These are phyloP conservation scores for Retiboletus fuscus DNA, from an alignment of 1,284 basidiomycete genomes.

Conservation along the genomic window DNA sequence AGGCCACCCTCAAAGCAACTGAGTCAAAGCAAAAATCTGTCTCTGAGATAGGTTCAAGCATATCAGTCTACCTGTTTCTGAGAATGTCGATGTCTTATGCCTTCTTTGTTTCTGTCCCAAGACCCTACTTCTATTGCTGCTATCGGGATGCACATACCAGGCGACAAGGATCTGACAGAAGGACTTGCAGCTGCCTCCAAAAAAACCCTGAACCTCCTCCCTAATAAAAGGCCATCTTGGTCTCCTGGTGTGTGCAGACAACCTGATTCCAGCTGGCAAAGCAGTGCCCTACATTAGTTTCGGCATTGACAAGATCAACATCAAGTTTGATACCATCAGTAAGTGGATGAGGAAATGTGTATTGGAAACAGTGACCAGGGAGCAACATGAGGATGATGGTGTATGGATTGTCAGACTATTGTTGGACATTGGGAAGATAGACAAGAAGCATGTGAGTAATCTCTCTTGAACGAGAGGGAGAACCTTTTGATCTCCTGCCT, in stretches of 20 bases:
- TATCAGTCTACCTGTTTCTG: constrained; percentile 35
- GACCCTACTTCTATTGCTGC: constrained; percentile 73
- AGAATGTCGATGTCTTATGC: constrained; percentile 9
- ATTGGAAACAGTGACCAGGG: constrained; percentile 84
- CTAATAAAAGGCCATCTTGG: constrained; percentile 82
- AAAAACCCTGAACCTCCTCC: constrained; percentile 66
- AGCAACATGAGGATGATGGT: constrained; percentile 88
- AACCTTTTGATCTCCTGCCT: constrained; percentile 10
- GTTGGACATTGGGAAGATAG: constrained; percentile 91
- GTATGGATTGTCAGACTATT: constrained; percentile 88
- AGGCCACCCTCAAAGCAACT: constrained; percentile 76
- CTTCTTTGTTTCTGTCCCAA: constrained; percentile 45
- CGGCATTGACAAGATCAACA: constrained; percentile 76
- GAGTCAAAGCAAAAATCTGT: constrained; percentile 72
- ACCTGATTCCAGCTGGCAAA: constrained; percentile 77
- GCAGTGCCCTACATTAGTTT: constrained; percentile 77
- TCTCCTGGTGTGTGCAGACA: constrained; percentile 82
- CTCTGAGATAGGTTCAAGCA: constrained; percentile 75
- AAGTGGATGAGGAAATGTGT: constrained; percentile 78
- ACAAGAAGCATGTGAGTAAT: constrained; percentile 79
- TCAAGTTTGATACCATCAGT: constrained; percentile 86
- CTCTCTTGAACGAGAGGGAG: neutral
- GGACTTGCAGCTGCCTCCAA: constrained; percentile 70
- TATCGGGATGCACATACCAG: constrained; percentile 69
- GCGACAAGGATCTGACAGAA: constrained; percentile 66